Evolutionary conservation across 345 rosid species (phyloP), one percentile per base, ranked within the genome.

Genomic region (Lepidium aucheri): DNA sequence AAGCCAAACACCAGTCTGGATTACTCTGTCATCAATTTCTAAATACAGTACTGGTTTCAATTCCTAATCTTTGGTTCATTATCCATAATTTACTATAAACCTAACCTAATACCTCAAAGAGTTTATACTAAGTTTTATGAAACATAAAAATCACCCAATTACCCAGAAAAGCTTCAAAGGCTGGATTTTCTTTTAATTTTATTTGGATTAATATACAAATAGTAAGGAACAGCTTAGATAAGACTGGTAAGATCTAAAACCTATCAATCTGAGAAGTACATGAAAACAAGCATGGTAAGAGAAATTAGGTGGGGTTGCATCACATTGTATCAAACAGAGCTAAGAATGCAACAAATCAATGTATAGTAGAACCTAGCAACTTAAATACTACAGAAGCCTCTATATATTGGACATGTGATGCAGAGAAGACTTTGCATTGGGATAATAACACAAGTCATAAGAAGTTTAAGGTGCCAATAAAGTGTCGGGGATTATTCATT

Each of bases 1-100:
- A 49, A 65, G 6, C 47, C 67, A 58, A 24, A 41, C 17, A 65
- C 46, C 66, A 72, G 72, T 51, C 76, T 72, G 71, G 67, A 57
- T 58, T 50, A 73, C 17, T 72, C 67, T 72, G 70, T 41, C 44
- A 55, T 72, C 36, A 63, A 10, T 8, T 40, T 63, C 14, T 0
- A 50, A 1, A 33, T 58, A 71, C 64, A 63, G 3, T n/a, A 33
- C 43, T 50, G 51, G 53, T 50, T 70, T 26, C 5, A 15, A 35
- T 24, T 53, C 22, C 46, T 53, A 44, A 36, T 53, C 61, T 41
- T 52, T 65, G 60, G 22, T 65, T 51, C 50, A 65, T 42, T 16
- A 65, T 58, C 72, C 41, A 50, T 59, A 65, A 24, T 15, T 55
- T 60, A 72, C 20, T 52, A 52, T 13, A 59, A 66, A 52, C 50